Percentiles rank a stretch among this genome's conserved stretches.
These are phyloP conservation scores for Cenchrus purpureus DNA, from an alignment of 176 grass and related monocot species.

Conservation along the genomic window DNA sequence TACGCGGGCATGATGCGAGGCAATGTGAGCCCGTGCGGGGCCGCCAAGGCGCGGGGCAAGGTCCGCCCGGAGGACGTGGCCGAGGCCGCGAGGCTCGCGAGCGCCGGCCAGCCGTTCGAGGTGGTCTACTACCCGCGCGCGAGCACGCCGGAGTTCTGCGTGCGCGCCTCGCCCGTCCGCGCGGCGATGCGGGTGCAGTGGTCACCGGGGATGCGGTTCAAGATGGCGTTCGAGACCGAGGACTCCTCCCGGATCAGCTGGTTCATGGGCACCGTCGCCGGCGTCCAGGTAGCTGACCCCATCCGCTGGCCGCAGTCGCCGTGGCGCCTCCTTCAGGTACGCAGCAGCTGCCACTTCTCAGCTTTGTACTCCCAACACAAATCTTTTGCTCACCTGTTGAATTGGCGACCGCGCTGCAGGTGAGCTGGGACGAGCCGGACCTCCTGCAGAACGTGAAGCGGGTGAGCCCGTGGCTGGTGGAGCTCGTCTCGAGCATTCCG, in stretches of 20 bases:
- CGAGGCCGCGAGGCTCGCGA: slow-evolving; percentile 63
- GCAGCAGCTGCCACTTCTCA: background rate
- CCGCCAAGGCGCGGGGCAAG: slow-evolving; percentile 49
- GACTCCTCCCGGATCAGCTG: slow-evolving; percentile 95
- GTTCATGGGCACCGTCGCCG: slow-evolving; percentile 93
- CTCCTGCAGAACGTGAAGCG: slow-evolving; percentile 90
- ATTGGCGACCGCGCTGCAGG: slow-evolving; percentile 43
- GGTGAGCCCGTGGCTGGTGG: slow-evolving; percentile 92
- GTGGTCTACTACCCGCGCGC: slow-evolving; percentile 85
- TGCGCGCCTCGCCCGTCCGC: slow-evolving; percentile 56
- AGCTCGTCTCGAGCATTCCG: slow-evolving; percentile 85
- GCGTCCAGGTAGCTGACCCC: slow-evolving; percentile 75
- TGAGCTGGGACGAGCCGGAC: slow-evolving; percentile 94
- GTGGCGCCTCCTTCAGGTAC: slow-evolving; percentile 93
- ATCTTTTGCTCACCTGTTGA: background rate
- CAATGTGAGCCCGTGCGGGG: slow-evolving; percentile 43
- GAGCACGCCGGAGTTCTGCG: slow-evolving; percentile 87
- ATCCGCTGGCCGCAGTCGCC: slow-evolving; percentile 82
- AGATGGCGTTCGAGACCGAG: slow-evolving; percentile 98
- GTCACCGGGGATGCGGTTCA: slow-evolving; percentile 91
- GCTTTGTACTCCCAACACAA: background rate
- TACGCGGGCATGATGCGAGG: slow-evolving; percentile 40
- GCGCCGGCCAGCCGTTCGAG: slow-evolving; percentile 61
- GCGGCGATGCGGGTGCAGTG: slow-evolving; percentile 71
- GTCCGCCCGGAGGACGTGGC: slow-evolving; percentile 60